These are phyloP conservation scores for Polytrichum commune DNA, from an alignment of 225 moss, liverwort and hornwort species.

Conservation along the genomic window DNA sequence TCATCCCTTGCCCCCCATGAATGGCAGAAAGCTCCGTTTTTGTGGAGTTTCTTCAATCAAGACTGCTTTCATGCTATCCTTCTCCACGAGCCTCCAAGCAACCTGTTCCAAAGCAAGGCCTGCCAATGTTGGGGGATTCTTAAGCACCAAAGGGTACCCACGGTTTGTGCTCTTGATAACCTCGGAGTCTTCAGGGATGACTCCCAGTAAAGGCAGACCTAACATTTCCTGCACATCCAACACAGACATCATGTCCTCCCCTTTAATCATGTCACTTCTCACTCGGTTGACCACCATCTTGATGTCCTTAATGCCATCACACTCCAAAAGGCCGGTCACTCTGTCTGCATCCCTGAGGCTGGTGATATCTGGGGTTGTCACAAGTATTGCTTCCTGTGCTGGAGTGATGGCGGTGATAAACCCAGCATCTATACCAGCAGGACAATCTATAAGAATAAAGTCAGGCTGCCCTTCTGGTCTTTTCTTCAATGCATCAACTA, in stretches of 20 bases:
- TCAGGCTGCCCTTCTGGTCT: slow-evolving; percentile 84
- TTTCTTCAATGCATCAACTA: slow-evolving; percentile 93
- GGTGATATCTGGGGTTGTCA: slow-evolving; percentile 94
- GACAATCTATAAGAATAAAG: slow-evolving; percentile 94
- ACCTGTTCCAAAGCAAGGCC: slow-evolving; percentile 95
- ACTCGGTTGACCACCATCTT: slow-evolving; percentile 99
- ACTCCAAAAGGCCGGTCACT: slow-evolving; percentile 97
- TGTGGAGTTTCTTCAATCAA: slow-evolving; percentile 81
- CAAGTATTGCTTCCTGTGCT: slow-evolving; percentile 91
- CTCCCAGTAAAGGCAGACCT: slow-evolving; percentile 86
- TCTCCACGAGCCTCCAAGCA: slow-evolving; percentile 96
- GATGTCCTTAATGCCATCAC: slow-evolving; percentile 94
- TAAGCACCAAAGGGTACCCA: slow-evolving; percentile 92
- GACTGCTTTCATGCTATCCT: slow-evolving; percentile 98
- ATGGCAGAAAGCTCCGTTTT: slow-evolving; percentile 74
- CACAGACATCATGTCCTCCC: slow-evolving; percentile 99
- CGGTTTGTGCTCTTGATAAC: slow-evolving; percentile 98
- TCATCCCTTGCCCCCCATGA: slow-evolving; percentile 58
- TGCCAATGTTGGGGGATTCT: slow-evolving; percentile 96
- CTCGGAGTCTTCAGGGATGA: slow-evolving; percentile 93
- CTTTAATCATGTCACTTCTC: slow-evolving; percentile 96
- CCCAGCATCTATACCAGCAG: slow-evolving; percentile 94
- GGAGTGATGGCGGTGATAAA: slow-evolving; percentile 99
- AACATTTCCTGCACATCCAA: slow-evolving; percentile 99
- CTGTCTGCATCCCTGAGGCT: slow-evolving; percentile 93